phyloP scores from a whole-genome alignment of 192 early-diverging fungal genomes.

The Coemansia javaensis region DNA sequence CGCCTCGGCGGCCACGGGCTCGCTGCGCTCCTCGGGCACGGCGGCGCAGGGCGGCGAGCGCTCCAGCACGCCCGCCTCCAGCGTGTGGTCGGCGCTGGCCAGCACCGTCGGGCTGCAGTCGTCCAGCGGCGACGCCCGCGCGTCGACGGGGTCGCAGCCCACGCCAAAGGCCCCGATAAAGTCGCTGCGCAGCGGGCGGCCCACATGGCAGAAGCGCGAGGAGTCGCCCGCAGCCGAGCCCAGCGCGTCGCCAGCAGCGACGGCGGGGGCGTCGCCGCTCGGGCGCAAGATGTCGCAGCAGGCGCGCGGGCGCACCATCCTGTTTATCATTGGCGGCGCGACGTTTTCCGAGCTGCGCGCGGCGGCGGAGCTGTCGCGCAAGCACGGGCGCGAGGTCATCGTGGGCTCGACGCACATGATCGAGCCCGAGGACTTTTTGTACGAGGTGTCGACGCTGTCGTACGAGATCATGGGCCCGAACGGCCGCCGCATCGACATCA shows the following conservation, averaged over 20 bases:
- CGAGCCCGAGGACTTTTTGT: constrained; percentile 42
- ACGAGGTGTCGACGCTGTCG: constrained; percentile 40
- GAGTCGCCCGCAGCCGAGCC: constrained; percentile 21
- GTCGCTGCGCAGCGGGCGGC: constrained; percentile 41
- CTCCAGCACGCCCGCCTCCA: constrained; percentile 29
- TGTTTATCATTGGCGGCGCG: constrained; percentile 50
- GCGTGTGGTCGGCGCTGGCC: constrained; percentile 48
- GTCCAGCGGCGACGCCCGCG: constrained; percentile 17
- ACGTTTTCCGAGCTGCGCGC: constrained; percentile 49
- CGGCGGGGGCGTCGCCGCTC: too few species aligned
- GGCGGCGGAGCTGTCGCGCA: constrained; percentile 39
- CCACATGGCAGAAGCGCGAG: constrained; percentile 52
- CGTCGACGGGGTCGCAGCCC: constrained; percentile 22
- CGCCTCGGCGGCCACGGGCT: constrained; percentile 9
- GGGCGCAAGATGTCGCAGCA: constrained; percentile 1
- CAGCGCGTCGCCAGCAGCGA: too few species aligned
- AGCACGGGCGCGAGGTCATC: constrained; percentile 45
- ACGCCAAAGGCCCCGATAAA: constrained; percentile 17
- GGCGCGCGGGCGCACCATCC: constrained; percentile 29
- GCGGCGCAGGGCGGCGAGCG: constrained; percentile 15
- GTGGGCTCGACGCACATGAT: constrained; percentile 45
- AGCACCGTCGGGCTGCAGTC: constrained; percentile 35
- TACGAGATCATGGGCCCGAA: constrained; percentile 36
- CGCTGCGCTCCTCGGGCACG: constrained; percentile 13
- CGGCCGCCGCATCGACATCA: constrained; percentile 27